Percentiles rank a stretch among this genome's conserved stretches.
These are phyloP conservation scores for Glaciozyma antarctica DNA, from an alignment of 768 basidiomycete genomes.

Conservation along the genomic window DNA sequence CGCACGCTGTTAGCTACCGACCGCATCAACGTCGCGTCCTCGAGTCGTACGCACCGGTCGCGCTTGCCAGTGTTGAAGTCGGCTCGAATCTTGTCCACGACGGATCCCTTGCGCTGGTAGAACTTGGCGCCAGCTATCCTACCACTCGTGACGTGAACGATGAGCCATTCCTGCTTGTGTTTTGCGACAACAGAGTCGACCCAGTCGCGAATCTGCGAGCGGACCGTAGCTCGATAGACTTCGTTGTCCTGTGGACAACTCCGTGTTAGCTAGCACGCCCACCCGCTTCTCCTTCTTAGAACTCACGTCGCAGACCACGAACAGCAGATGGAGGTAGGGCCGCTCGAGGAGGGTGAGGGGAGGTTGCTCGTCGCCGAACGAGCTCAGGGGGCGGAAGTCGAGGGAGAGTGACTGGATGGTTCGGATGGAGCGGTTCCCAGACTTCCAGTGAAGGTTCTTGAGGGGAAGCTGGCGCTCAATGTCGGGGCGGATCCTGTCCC, in stretches of 20 bases:
- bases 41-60: conserved; percentile 43
- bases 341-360: conserved; percentile 70
- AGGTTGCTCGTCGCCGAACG: conserved; percentile 48
- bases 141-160: conserved; percentile 65
- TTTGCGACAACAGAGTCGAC: conserved; percentile 52
- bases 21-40: not conserved
- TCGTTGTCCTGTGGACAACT: conserved; percentile 50
- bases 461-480: conserved; percentile 51
- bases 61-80: conserved; percentile 86
- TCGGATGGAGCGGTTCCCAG: conserved; percentile 47
- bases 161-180: conserved; percentile 87
- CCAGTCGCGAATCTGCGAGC: conserved; percentile 91
- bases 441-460: conserved; percentile 86
- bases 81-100: conserved; percentile 78
- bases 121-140: conserved; percentile 47
- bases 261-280: conserved; percentile 17
- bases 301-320: conserved; percentile 79
- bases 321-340: conserved; percentile 74
- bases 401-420: conserved; percentile 86
- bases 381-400: conserved; percentile 52
- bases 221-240: conserved; percentile 62
- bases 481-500: conserved; percentile 11
- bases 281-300: not conserved
- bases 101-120: conserved; percentile 64
- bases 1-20: too few relatives aligned